These are phyloP conservation scores for Calonectria pteridis DNA, from an alignment of 2,329 filamentous ascomycete genomes.

Conservation along the genomic window DNA sequence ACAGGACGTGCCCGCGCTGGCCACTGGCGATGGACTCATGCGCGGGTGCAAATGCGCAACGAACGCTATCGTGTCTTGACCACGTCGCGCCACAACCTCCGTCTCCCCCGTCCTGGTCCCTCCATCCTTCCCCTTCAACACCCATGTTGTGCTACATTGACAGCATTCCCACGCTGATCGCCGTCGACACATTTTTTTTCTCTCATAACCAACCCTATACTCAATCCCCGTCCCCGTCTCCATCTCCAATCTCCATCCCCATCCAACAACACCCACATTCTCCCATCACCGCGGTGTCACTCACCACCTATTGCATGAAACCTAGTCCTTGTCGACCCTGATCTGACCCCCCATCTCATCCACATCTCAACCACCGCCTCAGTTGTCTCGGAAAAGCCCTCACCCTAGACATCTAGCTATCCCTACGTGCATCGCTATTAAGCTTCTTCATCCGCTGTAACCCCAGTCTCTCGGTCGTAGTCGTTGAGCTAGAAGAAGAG, in stretches of 20 bases:
- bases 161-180: constrained; percentile 1
- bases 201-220: constrained; percentile 22
- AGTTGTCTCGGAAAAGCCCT: constrained; percentile 19
- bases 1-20: neutral
- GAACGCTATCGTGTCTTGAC: constrained; percentile 26
- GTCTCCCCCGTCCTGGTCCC: neutral
- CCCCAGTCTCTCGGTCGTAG: neutral
- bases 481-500: neutral
- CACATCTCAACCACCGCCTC: constrained; percentile 13
- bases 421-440: constrained; percentile 26
- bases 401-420: constrained; percentile 13
- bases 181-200: neutral
- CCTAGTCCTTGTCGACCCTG: neutral
- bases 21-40: constrained; percentile 17
- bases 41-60: constrained; percentile 22
- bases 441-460: constrained; percentile 28
- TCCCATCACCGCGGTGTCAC: neutral
- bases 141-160: neutral
- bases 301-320: neutral
- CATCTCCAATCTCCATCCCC: neutral
- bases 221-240: constrained; percentile 11
- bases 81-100: constrained; percentile 29
- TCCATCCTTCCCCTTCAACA: constrained; percentile 13
- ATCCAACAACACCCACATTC: neutral
- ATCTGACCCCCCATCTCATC: neutral